Evolutionary conservation across 73 alveolate genomes (phyloP).

Genomic region (Urostyla sp.): DNA sequence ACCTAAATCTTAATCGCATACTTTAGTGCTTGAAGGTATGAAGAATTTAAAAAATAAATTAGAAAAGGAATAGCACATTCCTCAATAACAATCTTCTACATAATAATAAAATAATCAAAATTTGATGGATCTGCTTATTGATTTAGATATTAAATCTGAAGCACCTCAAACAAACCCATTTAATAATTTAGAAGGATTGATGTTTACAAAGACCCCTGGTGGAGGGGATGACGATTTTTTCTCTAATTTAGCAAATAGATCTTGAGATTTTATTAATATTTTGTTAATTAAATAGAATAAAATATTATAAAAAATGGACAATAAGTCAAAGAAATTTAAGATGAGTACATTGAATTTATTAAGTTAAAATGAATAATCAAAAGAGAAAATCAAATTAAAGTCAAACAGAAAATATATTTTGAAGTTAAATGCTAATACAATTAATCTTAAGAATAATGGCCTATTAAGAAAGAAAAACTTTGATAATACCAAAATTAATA

Average conservation of each 20-base stretch:
- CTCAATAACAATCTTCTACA: background rate
- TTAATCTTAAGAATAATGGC: too few species aligned
- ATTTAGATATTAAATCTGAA: slow-evolving; percentile 33
- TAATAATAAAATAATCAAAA: background rate
- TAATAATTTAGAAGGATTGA: background rate
- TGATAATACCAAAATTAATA: too few species aligned
- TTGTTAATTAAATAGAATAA: too few species aligned
- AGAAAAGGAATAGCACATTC: slow-evolving; percentile 3
- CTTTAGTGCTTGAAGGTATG: background rate
- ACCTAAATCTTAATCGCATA: slow-evolving; percentile 26
- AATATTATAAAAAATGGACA: too few species aligned
- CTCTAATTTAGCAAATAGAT: background rate
- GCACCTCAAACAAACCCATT: background rate
- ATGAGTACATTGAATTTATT: too few species aligned
- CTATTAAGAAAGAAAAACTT: too few species aligned
- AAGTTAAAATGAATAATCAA: too few species aligned
- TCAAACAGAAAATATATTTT: too few species aligned
- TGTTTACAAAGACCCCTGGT: background rate
- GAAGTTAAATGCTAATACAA: too few species aligned
- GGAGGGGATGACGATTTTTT: background rate
- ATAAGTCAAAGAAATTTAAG: too few species aligned
- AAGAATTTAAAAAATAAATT: slow-evolving; percentile 24
- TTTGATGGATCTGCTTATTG: slow-evolving; percentile 46
- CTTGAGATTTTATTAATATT: too few species aligned
- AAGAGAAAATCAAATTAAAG: too few species aligned